Percentiles rank a stretch among this genome's conserved stretches.
Evolutionary conservation across 129 eudicot genomes (phyloP).

Genomic region (Chrysanthemum seticuspe): DNA sequence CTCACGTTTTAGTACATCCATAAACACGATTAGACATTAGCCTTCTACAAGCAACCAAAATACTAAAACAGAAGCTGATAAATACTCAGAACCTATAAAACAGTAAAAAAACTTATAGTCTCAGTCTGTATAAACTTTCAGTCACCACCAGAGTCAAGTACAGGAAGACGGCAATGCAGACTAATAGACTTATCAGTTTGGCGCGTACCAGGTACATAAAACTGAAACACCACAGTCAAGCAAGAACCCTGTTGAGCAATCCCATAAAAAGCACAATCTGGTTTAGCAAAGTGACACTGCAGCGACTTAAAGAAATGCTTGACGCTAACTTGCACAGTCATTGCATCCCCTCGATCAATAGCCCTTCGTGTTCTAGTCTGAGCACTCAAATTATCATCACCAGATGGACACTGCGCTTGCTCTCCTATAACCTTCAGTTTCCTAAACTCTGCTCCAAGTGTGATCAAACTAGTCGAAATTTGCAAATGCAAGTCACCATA

Average conservation of each 20-base stretch:
- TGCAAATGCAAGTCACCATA: constrained; percentile 79
- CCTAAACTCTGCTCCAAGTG: constrained; percentile 83
- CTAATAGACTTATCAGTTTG: constrained; percentile 87
- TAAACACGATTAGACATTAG: no score
- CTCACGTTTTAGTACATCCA: no score
- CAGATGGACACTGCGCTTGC: constrained; percentile 45
- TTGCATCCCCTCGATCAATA: constrained; percentile 62
- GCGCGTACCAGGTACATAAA: constrained; percentile 79
- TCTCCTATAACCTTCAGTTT: constrained; percentile 76
- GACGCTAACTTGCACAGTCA: constrained; percentile 83
- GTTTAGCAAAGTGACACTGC: constrained; percentile 84
- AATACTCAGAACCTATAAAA: constrained; percentile 8
- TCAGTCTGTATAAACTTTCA: constrained; percentile 23
- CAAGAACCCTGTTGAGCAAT: constrained; percentile 74
- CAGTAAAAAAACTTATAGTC: background rate
- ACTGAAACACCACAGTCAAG: constrained; percentile 84
- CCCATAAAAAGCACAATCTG: constrained; percentile 92
- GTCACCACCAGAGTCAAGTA: constrained; percentile 81
- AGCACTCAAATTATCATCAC: constrained; percentile 53
- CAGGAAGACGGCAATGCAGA: constrained; percentile 94
- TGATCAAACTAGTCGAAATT: constrained; percentile 66
- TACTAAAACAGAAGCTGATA: no score
- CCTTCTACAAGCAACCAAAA: no score
- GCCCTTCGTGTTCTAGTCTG: constrained; percentile 61
- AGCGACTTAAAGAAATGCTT: constrained; percentile 87